These are phyloP conservation scores for Priceomyces haplophilus DNA, from an alignment of 805 yeast genomes.

Conservation along the genomic window DNA sequence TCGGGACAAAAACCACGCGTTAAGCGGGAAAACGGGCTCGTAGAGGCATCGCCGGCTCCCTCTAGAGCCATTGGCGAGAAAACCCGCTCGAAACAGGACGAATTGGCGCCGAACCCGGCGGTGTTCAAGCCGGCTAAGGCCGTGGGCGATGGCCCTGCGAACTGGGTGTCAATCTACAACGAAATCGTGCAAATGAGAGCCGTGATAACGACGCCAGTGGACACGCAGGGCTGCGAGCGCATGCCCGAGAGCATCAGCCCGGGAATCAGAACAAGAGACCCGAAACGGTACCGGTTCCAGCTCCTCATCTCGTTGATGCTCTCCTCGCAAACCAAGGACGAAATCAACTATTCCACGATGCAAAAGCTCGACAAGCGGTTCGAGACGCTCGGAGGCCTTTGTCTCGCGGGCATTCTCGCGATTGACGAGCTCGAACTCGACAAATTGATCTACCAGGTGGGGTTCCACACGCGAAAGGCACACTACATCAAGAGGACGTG, in stretches of 20 bases:
- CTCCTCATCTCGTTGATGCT: slow-evolving; percentile 77
- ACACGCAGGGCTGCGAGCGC: slow-evolving; percentile 78
- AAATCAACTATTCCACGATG: slow-evolving; percentile 75
- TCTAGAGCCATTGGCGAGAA: too few species aligned
- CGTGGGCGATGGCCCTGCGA: slow-evolving; percentile 26
- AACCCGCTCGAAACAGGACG: background rate
- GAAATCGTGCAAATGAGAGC: slow-evolving; percentile 65
- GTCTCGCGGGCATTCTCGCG: slow-evolving; percentile 50
- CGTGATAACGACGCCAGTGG: slow-evolving; percentile 76
- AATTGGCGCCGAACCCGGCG: too few species aligned
- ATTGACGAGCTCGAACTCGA: slow-evolving; percentile 60
- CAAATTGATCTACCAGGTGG: slow-evolving; percentile 69
- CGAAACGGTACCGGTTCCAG: slow-evolving; percentile 60
- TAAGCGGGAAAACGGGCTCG: background rate
- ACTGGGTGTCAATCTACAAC: slow-evolving; percentile 56
- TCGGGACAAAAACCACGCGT: background rate
- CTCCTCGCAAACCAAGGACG: slow-evolving; percentile 91
- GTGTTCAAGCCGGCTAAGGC: slow-evolving; percentile 1
- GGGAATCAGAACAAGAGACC: slow-evolving; percentile 26
- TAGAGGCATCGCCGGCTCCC: too few species aligned
- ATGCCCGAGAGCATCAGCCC: slow-evolving; percentile 46
- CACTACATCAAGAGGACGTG: slow-evolving; percentile 62
- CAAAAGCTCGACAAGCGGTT: slow-evolving; percentile 30
- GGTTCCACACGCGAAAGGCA: slow-evolving; percentile 83
- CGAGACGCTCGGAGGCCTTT: slow-evolving; percentile 44